Conservation (phyloP, 768 basidiomycete species). For the Sarcodon aspratus region DNA sequence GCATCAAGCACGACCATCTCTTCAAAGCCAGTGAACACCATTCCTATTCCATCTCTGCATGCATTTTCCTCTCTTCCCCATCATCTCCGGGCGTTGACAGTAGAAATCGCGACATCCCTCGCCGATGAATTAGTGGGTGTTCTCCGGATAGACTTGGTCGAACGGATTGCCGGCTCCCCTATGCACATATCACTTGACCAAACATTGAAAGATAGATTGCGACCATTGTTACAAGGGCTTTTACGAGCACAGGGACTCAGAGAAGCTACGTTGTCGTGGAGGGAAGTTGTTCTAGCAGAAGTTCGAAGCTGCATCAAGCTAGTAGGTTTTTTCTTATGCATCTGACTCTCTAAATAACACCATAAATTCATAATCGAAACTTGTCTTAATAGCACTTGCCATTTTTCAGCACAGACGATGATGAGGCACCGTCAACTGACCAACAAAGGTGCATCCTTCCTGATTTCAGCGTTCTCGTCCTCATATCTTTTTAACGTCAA, state of each 20-base stretch:
- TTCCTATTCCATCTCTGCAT: constrained; percentile 56
- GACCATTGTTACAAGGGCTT: constrained; percentile 70
- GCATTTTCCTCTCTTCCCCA: constrained; percentile 70
- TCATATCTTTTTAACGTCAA: constrained; percentile 8
- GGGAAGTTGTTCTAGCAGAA: constrained; percentile 54
- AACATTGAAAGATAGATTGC: constrained; percentile 49
- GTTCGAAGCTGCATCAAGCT: constrained; percentile 44
- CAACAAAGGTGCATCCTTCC: no score
- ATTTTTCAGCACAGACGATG: no score
- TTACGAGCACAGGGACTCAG: constrained; percentile 59
- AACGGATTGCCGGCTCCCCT: constrained; percentile 25
- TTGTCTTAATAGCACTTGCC: no score
- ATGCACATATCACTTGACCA: not conserved
- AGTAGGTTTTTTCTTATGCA: constrained; percentile 28
- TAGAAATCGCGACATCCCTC: constrained; percentile 67
- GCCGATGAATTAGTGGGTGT: constrained; percentile 69
- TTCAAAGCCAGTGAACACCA: constrained; percentile 10
- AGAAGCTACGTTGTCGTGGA: constrained; percentile 59
- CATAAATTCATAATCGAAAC: no score
- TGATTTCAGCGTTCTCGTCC: not conserved
- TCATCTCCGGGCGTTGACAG: constrained; percentile 58
- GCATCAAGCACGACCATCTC: constrained; percentile 8
- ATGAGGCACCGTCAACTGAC: no score
- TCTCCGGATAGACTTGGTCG: constrained; percentile 53
- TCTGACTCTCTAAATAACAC: not conserved